Percentiles rank a stretch among this genome's conserved stretches.
Conservation (phyloP, 108 stramenopile genomes). For the Aurantiochytrium sp. region DNA sequence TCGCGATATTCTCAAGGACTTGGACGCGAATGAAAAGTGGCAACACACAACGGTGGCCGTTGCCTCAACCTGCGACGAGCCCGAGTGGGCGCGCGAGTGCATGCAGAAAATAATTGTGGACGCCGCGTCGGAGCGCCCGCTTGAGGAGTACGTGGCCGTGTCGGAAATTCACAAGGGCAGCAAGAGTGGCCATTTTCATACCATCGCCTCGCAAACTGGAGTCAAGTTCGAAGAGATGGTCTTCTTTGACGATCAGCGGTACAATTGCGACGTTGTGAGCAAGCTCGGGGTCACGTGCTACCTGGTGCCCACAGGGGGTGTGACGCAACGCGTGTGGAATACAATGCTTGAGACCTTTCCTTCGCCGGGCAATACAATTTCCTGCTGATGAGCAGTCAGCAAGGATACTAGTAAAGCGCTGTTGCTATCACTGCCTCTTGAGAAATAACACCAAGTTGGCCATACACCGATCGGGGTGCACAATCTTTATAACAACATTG, state of each 20-base stretch:
- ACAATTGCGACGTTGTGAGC: neutral
- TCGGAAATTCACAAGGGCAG: constrained; percentile 17
- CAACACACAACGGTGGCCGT: neutral
- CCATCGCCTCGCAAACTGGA: neutral
- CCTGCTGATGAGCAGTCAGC: neutral
- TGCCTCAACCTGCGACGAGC: constrained; percentile 1
- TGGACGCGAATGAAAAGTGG: neutral
- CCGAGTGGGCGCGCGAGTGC: constrained; percentile 7
- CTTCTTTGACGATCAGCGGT: neutral
- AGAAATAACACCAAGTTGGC: too few species aligned
- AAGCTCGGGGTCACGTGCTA: constrained; percentile 17
- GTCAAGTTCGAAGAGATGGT: constrained; percentile 18
- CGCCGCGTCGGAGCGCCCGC: neutral
- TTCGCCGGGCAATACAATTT: neutral
- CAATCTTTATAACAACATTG: too few species aligned
- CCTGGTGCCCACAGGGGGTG: neutral
- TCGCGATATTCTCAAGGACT: neutral
- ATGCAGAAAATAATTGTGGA: neutral
- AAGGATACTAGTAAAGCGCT: neutral
- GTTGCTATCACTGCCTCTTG: too few species aligned
- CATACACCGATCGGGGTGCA: too few species aligned
- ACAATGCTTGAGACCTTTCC: neutral
- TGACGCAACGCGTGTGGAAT: neutral
- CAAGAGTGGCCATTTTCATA: neutral
- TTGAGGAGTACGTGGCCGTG: neutral